Evolutionary conservation across 2,329 filamentous ascomycete species (phyloP), one percentile per base, ranked within the genome.

Genomic region (Penicillium sp.): DNA sequence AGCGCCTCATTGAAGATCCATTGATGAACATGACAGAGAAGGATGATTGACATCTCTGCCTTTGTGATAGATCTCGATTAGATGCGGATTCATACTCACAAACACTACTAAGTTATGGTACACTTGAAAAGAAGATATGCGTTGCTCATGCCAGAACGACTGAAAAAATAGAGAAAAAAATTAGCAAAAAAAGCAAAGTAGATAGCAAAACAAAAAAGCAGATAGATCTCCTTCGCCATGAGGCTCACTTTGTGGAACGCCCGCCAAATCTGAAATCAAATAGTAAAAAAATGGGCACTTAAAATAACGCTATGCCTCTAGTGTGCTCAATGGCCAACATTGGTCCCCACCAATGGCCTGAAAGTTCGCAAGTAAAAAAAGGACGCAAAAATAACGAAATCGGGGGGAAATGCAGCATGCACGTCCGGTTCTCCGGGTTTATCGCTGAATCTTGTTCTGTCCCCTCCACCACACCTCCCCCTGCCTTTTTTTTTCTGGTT

Each of bases 241-340:
- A 27, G 29, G 38, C 46, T 34, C 36, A 16, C 13, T 23, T 21
- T 25, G 23, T 49, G n/a, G 36, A 57, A 57, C 36, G 36, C 41
- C 49, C 13, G 23, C 41, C 34, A 21, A 40, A 47, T 19, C 41
- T 40, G 39, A 50, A 48, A 38, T n/a, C 53, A 40, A 27, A 49
- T 40, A 46, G 40, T 21, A 16, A 44, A 49, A 34, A 57, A 44
- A 49, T 27, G 40, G 43, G 41, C 58, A 56, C 19, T 16, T 47
- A 50, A 21, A 27, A 49, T 31, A 57, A 51, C 55, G 51, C 45
- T 51, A 47, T 46, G 45, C 40, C 58, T 59, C 57, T 59, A 66
- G 36, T 54, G 49, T 56, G 61, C 48, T 49, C 49, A 51, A 50
- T 50, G 50, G 40, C 34, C 11, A 13, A 43, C 25, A 33, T 34